These are phyloP conservation scores for Ustilago crameri DNA, from an alignment of 1,284 basidiomycete genomes.

Conservation along the genomic window DNA sequence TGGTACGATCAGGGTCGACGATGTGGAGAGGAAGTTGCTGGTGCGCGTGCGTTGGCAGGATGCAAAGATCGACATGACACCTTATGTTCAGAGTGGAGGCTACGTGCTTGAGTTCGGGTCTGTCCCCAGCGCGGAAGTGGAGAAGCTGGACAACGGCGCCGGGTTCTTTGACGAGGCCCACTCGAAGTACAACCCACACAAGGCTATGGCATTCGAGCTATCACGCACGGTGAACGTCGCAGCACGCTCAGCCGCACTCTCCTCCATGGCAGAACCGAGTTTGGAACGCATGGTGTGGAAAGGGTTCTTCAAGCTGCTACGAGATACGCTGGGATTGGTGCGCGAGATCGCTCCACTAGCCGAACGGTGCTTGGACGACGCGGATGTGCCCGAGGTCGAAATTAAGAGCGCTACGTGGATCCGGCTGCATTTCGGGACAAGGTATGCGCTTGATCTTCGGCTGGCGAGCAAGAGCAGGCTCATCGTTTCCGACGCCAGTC, in stretches of 20 bases:
- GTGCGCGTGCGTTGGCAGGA: conserved; percentile 50
- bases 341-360: conserved; percentile 77
- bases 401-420: conserved; percentile 84
- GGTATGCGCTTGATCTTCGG: conserved; percentile 82
- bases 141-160: conserved; percentile 69
- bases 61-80: conserved; percentile 29
- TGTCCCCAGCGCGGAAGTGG: conserved; percentile 7
- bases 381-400: conserved; percentile 72
- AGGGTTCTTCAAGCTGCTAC: conserved; percentile 68
- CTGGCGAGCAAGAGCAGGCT: conserved; percentile 75
- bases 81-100: conserved; percentile 33
- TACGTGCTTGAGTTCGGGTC: conserved; percentile 49
- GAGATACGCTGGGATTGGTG: conserved; percentile 79
- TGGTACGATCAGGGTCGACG: conserved; percentile 67
- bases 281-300: conserved; percentile 40
- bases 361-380: conserved; percentile 69
- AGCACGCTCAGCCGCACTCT: conserved; percentile 71
- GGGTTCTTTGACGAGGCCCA: conserved; percentile 76
- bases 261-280: conserved; percentile 13
- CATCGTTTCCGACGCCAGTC: conserved; percentile 39
- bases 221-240: conserved; percentile 52
- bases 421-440: conserved; percentile 77
- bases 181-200: conserved; percentile 69
- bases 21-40: conserved; percentile 21
- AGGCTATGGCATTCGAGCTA: conserved; percentile 38